These are phyloP conservation scores for Pittosporum tobira DNA, from an alignment of 129 eudicot species.

Conservation along the genomic window DNA sequence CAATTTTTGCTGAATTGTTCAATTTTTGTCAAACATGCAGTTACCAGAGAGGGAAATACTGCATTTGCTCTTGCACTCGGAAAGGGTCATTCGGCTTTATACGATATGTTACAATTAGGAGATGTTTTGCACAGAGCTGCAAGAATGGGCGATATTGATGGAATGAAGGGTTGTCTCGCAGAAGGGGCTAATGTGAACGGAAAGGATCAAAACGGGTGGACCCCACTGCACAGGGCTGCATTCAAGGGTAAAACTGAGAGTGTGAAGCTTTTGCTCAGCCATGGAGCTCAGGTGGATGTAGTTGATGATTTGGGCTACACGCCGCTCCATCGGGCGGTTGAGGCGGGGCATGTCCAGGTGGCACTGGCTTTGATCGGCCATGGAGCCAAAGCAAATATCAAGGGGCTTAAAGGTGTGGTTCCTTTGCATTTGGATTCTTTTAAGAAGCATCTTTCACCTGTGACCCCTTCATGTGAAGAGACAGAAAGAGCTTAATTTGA, in stretches of 20 bases:
- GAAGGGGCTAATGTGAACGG: slow-evolving; percentile 48
- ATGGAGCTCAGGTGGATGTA: slow-evolving; percentile 50
- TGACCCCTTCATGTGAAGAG: slow-evolving; percentile 22
- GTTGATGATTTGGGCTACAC: slow-evolving; percentile 47
- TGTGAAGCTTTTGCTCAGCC: slow-evolving; percentile 38
- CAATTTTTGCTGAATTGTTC: slow-evolving; percentile 32
- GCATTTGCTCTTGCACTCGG: slow-evolving; percentile 48
- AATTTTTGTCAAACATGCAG: slow-evolving; percentile 31
- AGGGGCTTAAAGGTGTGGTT: slow-evolving; percentile 28
- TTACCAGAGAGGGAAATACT: slow-evolving; percentile 45
- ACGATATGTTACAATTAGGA: slow-evolving; percentile 41
- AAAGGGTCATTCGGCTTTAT: slow-evolving; percentile 30
- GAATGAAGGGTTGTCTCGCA: slow-evolving; percentile 32
- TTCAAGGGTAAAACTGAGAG: slow-evolving; percentile 53
- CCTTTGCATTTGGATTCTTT: slow-evolving; percentile 28
- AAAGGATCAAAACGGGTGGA: slow-evolving; percentile 74
- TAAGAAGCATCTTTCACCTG: slow-evolving; percentile 28
- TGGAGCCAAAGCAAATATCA: slow-evolving; percentile 51
- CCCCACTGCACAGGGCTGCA: slow-evolving; percentile 68
- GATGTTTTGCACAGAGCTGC: slow-evolving; percentile 54
- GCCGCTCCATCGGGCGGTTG: slow-evolving; percentile 49
- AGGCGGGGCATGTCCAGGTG: slow-evolving; percentile 41
- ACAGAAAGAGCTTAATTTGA: slow-evolving; percentile 22
- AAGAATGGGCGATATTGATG: slow-evolving; percentile 24
- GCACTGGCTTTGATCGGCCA: slow-evolving; percentile 32